Conservation (phyloP, 257 asterid genomes). For the Forsythia suspensa region DNA sequence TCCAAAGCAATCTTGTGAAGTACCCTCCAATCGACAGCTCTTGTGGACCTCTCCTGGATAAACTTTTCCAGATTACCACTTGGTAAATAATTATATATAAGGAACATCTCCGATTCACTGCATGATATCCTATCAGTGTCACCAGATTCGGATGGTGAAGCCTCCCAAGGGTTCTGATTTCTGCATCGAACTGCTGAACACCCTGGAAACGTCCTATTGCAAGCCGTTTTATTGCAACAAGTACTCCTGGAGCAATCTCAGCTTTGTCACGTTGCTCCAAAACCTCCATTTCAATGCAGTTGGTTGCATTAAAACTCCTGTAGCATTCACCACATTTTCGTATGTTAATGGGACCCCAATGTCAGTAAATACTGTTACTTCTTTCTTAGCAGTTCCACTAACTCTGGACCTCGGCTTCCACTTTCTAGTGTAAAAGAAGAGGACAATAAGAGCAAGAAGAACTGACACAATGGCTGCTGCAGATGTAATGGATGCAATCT, state of each 20-base stretch:
- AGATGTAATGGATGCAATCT: constrained; percentile 78
- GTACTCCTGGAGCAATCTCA: constrained; percentile 77
- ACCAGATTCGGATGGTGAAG: constrained; percentile 81
- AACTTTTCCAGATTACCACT: constrained; percentile 87
- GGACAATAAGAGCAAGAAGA: constrained; percentile 61
- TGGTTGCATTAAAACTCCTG: constrained; percentile 82
- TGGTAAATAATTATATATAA: constrained; percentile 70
- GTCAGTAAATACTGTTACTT: constrained; percentile 71
- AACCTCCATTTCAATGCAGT: constrained; percentile 91
- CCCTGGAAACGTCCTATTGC: constrained; percentile 82
- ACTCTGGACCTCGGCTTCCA: constrained; percentile 83
- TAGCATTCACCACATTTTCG: constrained; percentile 76
- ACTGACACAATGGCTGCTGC: constrained; percentile 83
- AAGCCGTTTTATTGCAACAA: constrained; percentile 84
- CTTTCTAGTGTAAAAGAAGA: constrained; percentile 78
- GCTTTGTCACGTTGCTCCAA: constrained; percentile 97
- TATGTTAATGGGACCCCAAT: constrained; percentile 73
- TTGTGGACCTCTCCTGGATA: constrained; percentile 68
- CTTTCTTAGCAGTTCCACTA: constrained; percentile 72
- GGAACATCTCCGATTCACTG: constrained; percentile 91
- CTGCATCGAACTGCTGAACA: constrained; percentile 80
- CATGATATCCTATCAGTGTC: constrained; percentile 85
- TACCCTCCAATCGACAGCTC: constrained; percentile 80
- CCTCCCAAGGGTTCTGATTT: constrained; percentile 76
- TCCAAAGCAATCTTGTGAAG: constrained; percentile 89